These are phyloP conservation scores for Saccharomycopsis oosterbeekiorum DNA, from an alignment of 805 yeast genomes.

Conservation along the genomic window DNA sequence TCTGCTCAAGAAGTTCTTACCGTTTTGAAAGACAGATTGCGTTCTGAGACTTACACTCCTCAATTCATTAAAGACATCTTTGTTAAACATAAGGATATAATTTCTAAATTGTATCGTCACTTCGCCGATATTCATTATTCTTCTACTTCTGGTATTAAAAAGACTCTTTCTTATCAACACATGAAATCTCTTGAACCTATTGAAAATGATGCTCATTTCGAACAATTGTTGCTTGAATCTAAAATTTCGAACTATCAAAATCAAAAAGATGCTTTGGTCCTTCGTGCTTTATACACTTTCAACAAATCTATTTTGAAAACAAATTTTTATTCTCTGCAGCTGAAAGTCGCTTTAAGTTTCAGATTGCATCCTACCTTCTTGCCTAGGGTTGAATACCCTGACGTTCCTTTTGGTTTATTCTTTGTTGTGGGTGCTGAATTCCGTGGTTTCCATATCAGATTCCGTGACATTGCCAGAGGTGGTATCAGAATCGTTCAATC, in stretches of 20 bases:
- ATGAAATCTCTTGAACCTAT: constrained; percentile 69
- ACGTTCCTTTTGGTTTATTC: constrained; percentile 89
- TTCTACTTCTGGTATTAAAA: constrained; percentile 49
- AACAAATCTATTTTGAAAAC: constrained; percentile 86
- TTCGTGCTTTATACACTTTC: constrained; percentile 73
- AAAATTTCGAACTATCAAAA: constrained; percentile 51
- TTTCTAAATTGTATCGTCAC: constrained; percentile 77
- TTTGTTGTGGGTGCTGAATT: constrained; percentile 93
- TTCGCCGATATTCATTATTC: constrained; percentile 83
- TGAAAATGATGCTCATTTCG: constrained; percentile 65
- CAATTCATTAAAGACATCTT: constrained; percentile 72
- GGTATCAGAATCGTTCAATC: constrained; percentile 94
- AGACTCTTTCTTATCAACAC: constrained; percentile 81
- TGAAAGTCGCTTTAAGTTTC: constrained; percentile 92
- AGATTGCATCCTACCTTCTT: constrained; percentile 80
- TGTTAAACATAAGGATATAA: constrained; percentile 55
- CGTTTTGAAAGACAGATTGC: constrained; percentile 76
- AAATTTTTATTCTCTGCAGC: constrained; percentile 74
- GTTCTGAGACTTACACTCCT: constrained; percentile 89
- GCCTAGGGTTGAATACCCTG: constrained; percentile 82
- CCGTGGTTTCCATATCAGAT: constrained; percentile 94
- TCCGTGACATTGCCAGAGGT: constrained; percentile 96
- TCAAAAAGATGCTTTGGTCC: constrained; percentile 67
- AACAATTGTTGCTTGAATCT: constrained; percentile 45
- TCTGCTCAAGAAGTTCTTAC: constrained; percentile 64